These are phyloP conservation scores for Fusarium sororula DNA, from an alignment of 2,329 filamentous ascomycete species.

Conservation along the genomic window DNA sequence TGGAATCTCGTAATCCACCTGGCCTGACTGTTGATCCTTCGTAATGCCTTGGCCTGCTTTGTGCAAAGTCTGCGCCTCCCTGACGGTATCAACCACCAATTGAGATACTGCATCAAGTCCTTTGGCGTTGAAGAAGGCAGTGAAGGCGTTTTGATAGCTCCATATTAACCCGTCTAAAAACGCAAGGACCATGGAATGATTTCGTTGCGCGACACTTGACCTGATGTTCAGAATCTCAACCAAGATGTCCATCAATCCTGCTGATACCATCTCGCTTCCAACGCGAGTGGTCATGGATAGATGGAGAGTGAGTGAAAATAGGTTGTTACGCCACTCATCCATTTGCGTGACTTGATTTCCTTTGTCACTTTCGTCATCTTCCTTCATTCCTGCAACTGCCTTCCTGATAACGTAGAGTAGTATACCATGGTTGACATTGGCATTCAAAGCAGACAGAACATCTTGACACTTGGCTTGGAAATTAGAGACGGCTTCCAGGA, in stretches of 20 bases:
- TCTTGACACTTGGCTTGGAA: slow-evolving; percentile 81
- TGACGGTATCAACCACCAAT: slow-evolving; percentile 81
- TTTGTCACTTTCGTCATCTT: slow-evolving; percentile 61
- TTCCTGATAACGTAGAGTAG: slow-evolving; percentile 93
- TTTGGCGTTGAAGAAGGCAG: slow-evolving; percentile 80
- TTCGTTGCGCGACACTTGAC: slow-evolving; percentile 81
- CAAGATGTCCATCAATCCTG: slow-evolving; percentile 88
- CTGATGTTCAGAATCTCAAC: slow-evolving; percentile 88
- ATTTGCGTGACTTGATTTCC: slow-evolving; percentile 70
- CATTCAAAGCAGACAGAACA: slow-evolving; percentile 88
- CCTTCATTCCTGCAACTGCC: slow-evolving; percentile 82
- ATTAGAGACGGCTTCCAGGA: slow-evolving; percentile 86
- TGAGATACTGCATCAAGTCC: slow-evolving; percentile 93
- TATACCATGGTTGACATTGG: slow-evolving; percentile 95
- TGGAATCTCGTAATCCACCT: slow-evolving; percentile 92
- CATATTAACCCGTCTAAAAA: slow-evolving; percentile 92
- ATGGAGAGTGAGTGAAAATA: slow-evolving; percentile 88
- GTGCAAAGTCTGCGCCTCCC: slow-evolving; percentile 73
- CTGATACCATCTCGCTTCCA: slow-evolving; percentile 84
- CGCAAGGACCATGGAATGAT: slow-evolving; percentile 83
- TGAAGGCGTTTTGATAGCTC: slow-evolving; percentile 84
- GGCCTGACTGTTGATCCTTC: slow-evolving; percentile 74
- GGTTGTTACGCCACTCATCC: slow-evolving; percentile 89
- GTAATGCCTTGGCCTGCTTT: slow-evolving; percentile 76
- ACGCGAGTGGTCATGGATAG: slow-evolving; percentile 79